Evolutionary conservation across 257 asterid genomes (phyloP), one percentile per base, ranked within the genome.

Genomic region (Lantana camara): DNA sequence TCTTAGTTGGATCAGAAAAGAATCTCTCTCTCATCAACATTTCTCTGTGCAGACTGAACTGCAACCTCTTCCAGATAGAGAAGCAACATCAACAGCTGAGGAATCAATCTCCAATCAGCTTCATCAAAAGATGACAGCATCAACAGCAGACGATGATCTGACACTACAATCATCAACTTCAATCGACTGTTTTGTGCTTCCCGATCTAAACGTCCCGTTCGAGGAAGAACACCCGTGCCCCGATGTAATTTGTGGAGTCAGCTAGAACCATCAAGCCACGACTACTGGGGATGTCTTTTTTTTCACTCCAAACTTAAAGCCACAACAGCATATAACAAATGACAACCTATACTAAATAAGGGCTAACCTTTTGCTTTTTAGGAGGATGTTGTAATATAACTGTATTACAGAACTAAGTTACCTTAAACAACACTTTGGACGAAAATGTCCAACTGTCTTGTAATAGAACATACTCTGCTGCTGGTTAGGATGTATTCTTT

Each of bases 171-270:
- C 60, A 13, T 63, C 76, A 16, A 47, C 66, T 32, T 55, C 80
- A 27, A 57, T 52, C 3, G 59, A 59, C 30, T 56, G 15, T 56
- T 75, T 71, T 7, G 58, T 53, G 48, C 76, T 77, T 37, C 87
- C 87, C 4, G 87, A 81, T 70, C 67, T 81, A 11, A 76, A 76
- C 12, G 56, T 77, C 20, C 73, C 82, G 5, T 69, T 73, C 0
- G 79, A 73, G 47, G 79, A 77, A 1, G 76, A 64, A 2, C 32
- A 27, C 2, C 60, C 51, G 34, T 20, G 11, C 32, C 64, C 69
- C 4, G 77, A 63, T 44, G 52, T 67, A 53, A 19, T 57, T 22
- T 70, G 75, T 60, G 42, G 60, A 20, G 68, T 52, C 46, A 59
- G 80, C 74, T 74, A 66, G 72, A 20, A 21, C 57, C 6, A 12